A percentile compares a stretch with the other conserved stretches of the same genome.
phyloP scores from a whole-genome alignment of 345 rosid species.

The Linum usitatissimum region DNA sequence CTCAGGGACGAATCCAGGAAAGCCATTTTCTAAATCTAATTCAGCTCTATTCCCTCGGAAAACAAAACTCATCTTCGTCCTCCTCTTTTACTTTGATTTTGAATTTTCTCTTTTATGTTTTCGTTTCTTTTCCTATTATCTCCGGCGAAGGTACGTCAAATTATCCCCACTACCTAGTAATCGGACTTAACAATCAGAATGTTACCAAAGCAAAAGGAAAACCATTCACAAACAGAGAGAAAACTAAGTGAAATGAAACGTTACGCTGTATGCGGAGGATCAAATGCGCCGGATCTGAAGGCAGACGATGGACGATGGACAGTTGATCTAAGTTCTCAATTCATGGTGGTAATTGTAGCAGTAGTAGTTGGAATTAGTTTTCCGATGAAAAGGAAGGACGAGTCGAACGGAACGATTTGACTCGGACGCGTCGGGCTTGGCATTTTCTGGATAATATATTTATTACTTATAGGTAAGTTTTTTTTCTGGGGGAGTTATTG shows the following conservation, averaged over 20 bases:
- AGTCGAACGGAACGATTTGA: constrained; percentile 11
- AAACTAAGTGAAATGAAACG: background rate
- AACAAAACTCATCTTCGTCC: constrained; percentile 17
- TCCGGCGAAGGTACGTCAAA: too few relatives aligned
- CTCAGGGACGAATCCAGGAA: constrained; percentile 15
- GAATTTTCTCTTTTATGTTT: too few relatives aligned
- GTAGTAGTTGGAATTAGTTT: background rate
- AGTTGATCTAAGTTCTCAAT: background rate
- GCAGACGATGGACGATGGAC: background rate
- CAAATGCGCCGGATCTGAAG: constrained; percentile 14
- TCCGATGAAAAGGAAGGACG: background rate
- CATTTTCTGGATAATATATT: too few relatives aligned
- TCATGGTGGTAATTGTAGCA: background rate
- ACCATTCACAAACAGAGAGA: too few relatives aligned
- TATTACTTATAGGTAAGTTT: too few relatives aligned
- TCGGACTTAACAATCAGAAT: background rate
- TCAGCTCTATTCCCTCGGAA: constrained; percentile 20
- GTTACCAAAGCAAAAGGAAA: too few relatives aligned
- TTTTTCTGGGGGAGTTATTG: too few relatives aligned
- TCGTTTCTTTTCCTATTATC: too few relatives aligned
- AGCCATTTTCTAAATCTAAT: constrained; percentile 21
- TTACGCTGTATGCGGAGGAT: background rate
- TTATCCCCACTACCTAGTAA: background rate
- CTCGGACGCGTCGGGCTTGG: constrained; percentile 12
- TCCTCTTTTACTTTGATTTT: background rate